Percentiles rank a stretch among this genome's conserved stretches.
phyloP scores from a whole-genome alignment of 2,329 filamentous ascomycete species.

The Xylariales sp. region DNA sequence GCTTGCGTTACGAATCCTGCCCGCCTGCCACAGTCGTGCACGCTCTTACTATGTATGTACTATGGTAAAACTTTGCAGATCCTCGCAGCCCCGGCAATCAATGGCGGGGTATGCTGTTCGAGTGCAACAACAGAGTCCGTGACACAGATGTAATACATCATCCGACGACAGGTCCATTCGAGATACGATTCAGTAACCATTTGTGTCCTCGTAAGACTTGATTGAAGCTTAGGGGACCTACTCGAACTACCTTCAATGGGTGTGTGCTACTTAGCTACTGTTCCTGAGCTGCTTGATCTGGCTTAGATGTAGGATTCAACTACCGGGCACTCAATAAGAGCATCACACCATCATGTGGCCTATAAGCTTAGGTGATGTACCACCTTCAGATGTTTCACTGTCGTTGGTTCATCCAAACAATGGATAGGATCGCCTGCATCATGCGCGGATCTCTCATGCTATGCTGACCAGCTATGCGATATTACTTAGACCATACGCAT shows the following conservation, averaged over 20 bases:
- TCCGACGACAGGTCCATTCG: background rate
- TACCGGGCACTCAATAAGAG: background rate
- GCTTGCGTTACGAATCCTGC: too few relatives aligned
- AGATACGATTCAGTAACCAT: background rate
- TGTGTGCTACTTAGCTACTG: background rate
- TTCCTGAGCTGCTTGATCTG: slow-evolving; percentile 2
- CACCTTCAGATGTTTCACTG: too few relatives aligned
- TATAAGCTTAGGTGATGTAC: background rate
- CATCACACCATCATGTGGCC: background rate
- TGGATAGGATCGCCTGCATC: too few relatives aligned
- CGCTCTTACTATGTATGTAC: too few relatives aligned
- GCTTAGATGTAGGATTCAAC: background rate
- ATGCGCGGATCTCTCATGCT: too few relatives aligned
- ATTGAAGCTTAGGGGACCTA: background rate
- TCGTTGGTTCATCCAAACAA: too few relatives aligned
- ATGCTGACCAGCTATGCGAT: too few relatives aligned
- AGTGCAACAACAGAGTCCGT: background rate
- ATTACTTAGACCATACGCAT: too few relatives aligned
- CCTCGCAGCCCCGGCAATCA: background rate
- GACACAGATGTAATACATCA: background rate
- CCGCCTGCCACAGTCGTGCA: too few relatives aligned
- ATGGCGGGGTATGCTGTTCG: too few relatives aligned
- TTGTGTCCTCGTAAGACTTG: background rate
- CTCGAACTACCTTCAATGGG: background rate
- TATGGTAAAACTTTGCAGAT: too few relatives aligned